phyloP scores from a whole-genome alignment of 1,284 basidiomycete genomes.

The Agaricales sp. region DNA sequence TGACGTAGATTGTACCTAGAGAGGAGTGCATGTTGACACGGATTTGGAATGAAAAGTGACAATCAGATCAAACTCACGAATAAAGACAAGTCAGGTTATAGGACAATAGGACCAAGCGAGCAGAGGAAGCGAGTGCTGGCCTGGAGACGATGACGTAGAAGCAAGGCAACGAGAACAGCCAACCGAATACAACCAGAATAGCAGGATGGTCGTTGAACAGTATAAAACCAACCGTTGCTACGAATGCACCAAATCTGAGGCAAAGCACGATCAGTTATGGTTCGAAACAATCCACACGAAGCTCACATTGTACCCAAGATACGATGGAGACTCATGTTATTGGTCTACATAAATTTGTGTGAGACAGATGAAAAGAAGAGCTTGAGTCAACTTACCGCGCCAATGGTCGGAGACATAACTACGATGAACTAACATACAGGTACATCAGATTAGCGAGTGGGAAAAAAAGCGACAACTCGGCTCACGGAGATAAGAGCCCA shows the following conservation, averaged over 20 bases:
- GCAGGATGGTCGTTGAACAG: slow-evolving; percentile 71
- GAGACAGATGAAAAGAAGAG: slow-evolving; percentile 9
- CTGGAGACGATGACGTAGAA: slow-evolving; percentile 84
- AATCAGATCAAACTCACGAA: slow-evolving; percentile 37
- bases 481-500: slow-evolving; percentile 90
- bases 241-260: slow-evolving; percentile 65
- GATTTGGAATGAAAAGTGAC: background rate
- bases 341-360: slow-evolving; percentile 56
- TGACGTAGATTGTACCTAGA: slow-evolving; percentile 75
- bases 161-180: slow-evolving; percentile 88
- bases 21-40: slow-evolving; percentile 3
- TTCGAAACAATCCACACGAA: slow-evolving; percentile 1
- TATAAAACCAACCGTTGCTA: slow-evolving; percentile 64
- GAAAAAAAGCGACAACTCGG: slow-evolving; percentile 10
- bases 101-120: slow-evolving; percentile 81
- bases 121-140: slow-evolving; percentile 71
- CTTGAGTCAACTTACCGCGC: slow-evolving; percentile 44
- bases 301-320: slow-evolving; percentile 75
- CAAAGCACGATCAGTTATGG: slow-evolving; percentile 22
- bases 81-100: slow-evolving; percentile 91
- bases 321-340: slow-evolving; percentile 69
- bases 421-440: slow-evolving; percentile 58
- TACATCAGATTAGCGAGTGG: slow-evolving; percentile 2
- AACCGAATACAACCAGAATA: slow-evolving; percentile 75
- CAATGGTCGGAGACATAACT: slow-evolving; percentile 83